Evolutionary conservation across 129 eudicot species (phyloP), one percentile per base, ranked within the genome.

Genomic region (Helianthus tuberosus): DNA sequence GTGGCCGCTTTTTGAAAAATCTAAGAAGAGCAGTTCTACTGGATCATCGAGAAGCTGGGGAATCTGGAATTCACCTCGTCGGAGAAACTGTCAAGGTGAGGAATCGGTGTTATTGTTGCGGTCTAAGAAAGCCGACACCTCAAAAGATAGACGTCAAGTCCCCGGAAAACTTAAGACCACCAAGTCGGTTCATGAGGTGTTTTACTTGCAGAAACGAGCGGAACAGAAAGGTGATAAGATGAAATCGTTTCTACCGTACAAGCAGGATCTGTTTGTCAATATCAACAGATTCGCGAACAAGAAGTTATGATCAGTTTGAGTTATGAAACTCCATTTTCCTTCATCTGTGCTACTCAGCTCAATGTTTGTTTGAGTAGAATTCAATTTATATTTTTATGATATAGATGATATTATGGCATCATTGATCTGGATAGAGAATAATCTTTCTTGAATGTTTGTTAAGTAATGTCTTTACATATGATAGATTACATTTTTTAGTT

Each of bases 201-300:
- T 86, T 73, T 89, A 84, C 57, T 73, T 82, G 15, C 86, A 68
- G 62, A 85, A 81, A 10, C 79, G 86, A 72, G 90, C 89, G 16
- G 75, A 79, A 62, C 83, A 61, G 78, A 85, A 84, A 57, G 85
- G 75, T 2, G 80, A 79, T n/a, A 85, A 79, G 78, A 85, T 58
- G 72, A 89, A 74, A 72, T 87, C 96, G 63, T 90, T 79, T 75
- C 68, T 90, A n/a, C 96, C 96, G 12, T 90, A 90, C 77, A 75
- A 87, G 80, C 79, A 59, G 68, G 89, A 84, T 51, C 80, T 90
- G 0, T 80, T 85, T 29, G 84, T 88, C 1, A 82, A 69, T 23
- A 93, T 74, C 43, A 81, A 80, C 74, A 74, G 85, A 3, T 29
- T 74, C 29, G 76, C 84, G 0, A 69, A 71, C 43, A 75, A 66